Base-by-base conservation (phyloP, 164 flowering plant species). In the Platanus orientalis region DNA sequence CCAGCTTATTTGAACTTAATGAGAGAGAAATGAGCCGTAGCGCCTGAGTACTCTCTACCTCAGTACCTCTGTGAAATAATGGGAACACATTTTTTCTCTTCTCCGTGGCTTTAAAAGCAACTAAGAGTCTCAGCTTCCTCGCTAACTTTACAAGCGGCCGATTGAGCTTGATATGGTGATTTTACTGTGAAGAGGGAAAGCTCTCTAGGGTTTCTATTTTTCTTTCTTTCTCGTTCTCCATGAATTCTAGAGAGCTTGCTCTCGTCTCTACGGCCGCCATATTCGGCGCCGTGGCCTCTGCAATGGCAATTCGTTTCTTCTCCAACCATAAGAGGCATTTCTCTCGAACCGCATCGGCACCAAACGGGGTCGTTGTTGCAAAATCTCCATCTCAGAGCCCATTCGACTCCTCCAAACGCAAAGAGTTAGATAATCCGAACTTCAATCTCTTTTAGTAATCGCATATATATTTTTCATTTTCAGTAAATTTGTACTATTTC, bases 391-490 rank as follows among this genome's bases (percentile, higher is more conserved):
- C 74, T 23, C 83, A 29, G 67, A 63, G 68, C 71, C 93, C 85
- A 28, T 89, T 80, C 61, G 83, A 85, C 73, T 84, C 93, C 23
- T 82, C 91, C 26, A 89, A 89, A 60, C 93, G 96, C 42, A 67
- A 80, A 72, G 79, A 84, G 93, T 87, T 49, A 23, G 72, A 40
- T 3, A 7, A 14, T 16, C 20, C 1, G 6, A 60, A 11, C 6
- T 40, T 55, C 13, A 42, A n/a, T 65, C 51, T 50, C 23, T 62
- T 23, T 24, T 11, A 2, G 1, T 27, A 7, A 27, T 20, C 20
- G 10, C 19, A 49, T 32, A 45, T 26, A 30, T 27, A 1, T 7
- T 34, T 6, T 25, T 23, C 17, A 14, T 51, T 34, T 51, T 7
- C 21, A 25, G 69, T 2, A 2, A 20, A 49, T 21, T 21, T 49